Conservation (phyloP, 305 asterid genomes). For the Rubia occidens region DNA sequence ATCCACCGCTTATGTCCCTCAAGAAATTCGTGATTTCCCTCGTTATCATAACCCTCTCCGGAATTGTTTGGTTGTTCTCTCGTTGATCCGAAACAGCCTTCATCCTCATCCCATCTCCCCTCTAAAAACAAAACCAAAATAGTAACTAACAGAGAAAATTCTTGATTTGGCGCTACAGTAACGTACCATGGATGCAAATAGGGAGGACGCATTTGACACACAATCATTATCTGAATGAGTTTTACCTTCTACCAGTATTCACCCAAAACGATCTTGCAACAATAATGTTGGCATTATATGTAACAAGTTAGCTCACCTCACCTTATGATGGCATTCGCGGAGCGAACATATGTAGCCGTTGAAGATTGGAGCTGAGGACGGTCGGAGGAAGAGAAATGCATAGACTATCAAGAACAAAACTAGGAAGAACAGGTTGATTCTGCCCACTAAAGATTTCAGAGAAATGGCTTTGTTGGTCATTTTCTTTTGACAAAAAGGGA, state of each 20-base stretch:
- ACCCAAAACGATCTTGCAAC: too few species aligned
- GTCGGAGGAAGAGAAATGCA: conserved; percentile 22
- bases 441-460: conserved; percentile 21
- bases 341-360: conserved; percentile 23
- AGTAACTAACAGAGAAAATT: too few species aligned
- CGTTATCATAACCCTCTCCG: conserved; percentile 19
- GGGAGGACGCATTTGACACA: too few species aligned
- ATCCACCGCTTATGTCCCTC: conserved; percentile 29
- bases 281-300: too few species aligned
- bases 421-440: conserved; percentile 26
- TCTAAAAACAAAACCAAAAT: not conserved
- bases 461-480: conserved; percentile 12
- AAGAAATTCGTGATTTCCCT: conserved; percentile 57
- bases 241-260: too few species aligned
- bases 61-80: conserved; percentile 3
- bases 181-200: too few species aligned
- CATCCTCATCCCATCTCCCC: conserved; percentile 21
- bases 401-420: conserved; percentile 22
- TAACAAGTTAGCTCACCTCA: conserved; percentile 19
- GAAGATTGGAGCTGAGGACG: conserved; percentile 17
- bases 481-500: not conserved
- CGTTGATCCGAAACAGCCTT: conserved; percentile 19
- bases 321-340: conserved; percentile 26
- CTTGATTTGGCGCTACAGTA: too few species aligned
- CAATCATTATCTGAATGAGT: too few species aligned